phyloP scores from a whole-genome alignment of 2,329 filamentous ascomycete species.

The Mariannaea elegans region DNA sequence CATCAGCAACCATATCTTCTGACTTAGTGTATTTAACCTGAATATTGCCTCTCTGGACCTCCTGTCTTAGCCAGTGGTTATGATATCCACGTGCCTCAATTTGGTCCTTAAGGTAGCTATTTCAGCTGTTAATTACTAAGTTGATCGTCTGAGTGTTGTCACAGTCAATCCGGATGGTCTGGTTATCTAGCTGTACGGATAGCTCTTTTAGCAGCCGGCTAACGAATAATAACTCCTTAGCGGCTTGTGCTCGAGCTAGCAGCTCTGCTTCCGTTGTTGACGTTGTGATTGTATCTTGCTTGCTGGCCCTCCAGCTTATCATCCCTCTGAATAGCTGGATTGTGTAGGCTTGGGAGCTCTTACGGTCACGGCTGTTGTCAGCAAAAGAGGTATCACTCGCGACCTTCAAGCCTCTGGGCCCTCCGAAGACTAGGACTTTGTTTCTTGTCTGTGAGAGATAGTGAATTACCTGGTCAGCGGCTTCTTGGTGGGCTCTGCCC shows the following conservation, averaged over 20 bases:
- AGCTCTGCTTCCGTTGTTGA: slow-evolving; percentile 6
- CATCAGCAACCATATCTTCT: neutral
- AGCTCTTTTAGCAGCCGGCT: slow-evolving; percentile 1
- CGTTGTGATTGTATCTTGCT: slow-evolving; percentile 5
- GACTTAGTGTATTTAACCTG: neutral
- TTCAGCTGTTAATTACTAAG: neutral
- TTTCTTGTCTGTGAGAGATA: neutral
- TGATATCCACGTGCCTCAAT: neutral
- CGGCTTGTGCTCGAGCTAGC: neutral
- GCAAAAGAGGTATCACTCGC: slow-evolving; percentile 2
- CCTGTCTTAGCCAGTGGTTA: neutral
- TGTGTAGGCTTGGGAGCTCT: slow-evolving; percentile 6
- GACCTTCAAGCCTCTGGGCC: neutral
- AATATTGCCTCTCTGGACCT: neutral
- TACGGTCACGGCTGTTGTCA: slow-evolving; percentile 4
- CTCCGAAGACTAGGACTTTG: neutral
- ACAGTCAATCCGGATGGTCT: slow-evolving; percentile 3
- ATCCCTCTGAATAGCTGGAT: slow-evolving; percentile 1
- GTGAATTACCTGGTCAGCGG: neutral
- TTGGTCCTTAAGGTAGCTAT: slow-evolving; percentile 11
- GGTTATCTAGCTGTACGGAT: neutral
- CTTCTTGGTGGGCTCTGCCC: neutral
- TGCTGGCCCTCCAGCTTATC: neutral
- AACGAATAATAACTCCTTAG: slow-evolving; percentile 2
- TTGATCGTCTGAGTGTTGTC: slow-evolving; percentile 11